Evolutionary conservation across 192 early-diverging fungal species (phyloP), one percentile per base, ranked within the genome.

Genomic region (Oehlia diaphana): DNA sequence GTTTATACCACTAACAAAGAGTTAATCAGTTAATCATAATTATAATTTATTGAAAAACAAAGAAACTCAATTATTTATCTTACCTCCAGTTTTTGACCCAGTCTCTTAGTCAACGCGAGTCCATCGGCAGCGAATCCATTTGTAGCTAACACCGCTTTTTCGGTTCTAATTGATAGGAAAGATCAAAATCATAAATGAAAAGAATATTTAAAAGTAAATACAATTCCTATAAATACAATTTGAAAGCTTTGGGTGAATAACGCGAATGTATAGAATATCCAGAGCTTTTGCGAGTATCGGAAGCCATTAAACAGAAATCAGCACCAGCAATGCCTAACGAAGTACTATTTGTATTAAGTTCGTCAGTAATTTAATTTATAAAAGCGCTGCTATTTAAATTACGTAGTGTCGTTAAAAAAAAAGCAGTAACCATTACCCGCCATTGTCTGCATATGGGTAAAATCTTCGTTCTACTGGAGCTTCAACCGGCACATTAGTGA

Each of bases 211-310:
- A 44, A 13, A 81, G 68, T 12, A 44, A 47, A 58, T 33, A 28
- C 70, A 65, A 49, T 13, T 35, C 7, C 39, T 42, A 44, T 73
- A 68, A 70, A 80, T 84, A 91, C 87, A 99, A 88, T 80, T 92
- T 87, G 82, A 92, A 95, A 58, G 94, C 92, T 83, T 99, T 99
- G 69, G 96, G 96, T 23, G 90, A 87, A 85, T 95, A 95, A 66
- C 98, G 91, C n/a, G 93, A 89, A 88, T 98, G 96, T 88, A 99
- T 98, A 80, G 82, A 89, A 89, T 97, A 99, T 44, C 95, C 96
- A 83, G 94, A 92, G 82, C 94, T 95, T 84, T 97, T 95, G 64
- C 97, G 94, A 8, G 98, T 97, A 86, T 99, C 97, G 9, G 93
- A 92, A n/a, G 96, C 98, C 10, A 99, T 87, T 7, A 99, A 83